Conservation (phyloP, 768 basidiomycete species). For the Strobilomyces dryophilus region DNA sequence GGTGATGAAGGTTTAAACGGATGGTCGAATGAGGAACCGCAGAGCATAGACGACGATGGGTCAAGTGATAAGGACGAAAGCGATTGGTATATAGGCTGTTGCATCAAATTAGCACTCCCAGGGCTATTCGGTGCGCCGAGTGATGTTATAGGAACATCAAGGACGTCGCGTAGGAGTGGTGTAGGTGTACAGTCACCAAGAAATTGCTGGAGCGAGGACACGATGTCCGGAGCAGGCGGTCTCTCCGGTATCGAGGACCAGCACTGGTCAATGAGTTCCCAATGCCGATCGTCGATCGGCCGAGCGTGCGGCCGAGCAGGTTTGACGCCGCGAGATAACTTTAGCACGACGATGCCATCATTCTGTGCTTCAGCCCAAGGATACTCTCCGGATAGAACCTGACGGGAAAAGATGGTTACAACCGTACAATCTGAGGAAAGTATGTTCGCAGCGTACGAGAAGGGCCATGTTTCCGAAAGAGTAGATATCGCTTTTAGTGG, state of each 20-base stretch:
- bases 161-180: background rate
- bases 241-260: background rate
- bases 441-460: background rate
- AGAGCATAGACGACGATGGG: too few relatives aligned
- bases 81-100: too few relatives aligned
- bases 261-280: constrained; percentile 7
- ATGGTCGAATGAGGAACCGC: too few relatives aligned
- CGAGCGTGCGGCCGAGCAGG: background rate
- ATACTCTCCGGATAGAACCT: constrained; percentile 19
- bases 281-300: constrained; percentile 5
- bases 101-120: too few relatives aligned
- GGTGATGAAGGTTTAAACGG: too few relatives aligned
- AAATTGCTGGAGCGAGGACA: background rate
- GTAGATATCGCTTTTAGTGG: background rate
- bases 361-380: background rate
- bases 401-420: background rate
- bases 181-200: background rate
- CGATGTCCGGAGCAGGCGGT: background rate
- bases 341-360: constrained; percentile 5
- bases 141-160: too few relatives aligned
- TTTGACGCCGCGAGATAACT: background rate
- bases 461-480: constrained; percentile 25
- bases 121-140: too few relatives aligned
- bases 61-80: background rate
- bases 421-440: too few relatives aligned